Evolutionary conservation across 371 early-diverging fungal genomes (phyloP), one percentile per base, ranked within the genome.

Genomic region (Apophysomyces sp.): DNA sequence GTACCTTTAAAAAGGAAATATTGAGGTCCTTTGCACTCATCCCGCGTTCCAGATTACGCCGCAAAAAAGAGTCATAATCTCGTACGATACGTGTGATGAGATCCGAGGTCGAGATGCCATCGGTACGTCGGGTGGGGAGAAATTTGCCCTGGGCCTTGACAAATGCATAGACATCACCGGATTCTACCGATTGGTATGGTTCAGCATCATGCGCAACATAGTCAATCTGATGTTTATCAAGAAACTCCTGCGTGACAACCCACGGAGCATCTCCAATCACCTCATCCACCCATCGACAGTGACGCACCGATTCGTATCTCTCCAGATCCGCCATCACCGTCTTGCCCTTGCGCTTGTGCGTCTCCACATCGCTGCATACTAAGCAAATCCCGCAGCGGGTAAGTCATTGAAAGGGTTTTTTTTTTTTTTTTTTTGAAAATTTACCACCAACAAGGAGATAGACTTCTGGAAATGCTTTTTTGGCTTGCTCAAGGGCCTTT

Each of bases 191-290:
- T 52, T 81, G 80, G 68, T 97, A 98, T 0, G 96, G 96, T 24
- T 93, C 86, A 63, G 93, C 96, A 76, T 98, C 98, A 71, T 98
- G 98, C 28, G 95, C 96, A 18, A 98, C 96, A 71, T 89, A 96
- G 72, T 97, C 97, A 58, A 98, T 95, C 69, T 83, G 56, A 65
- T 98, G 89, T 70, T 85, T 62, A 63, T 92, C 89, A n/a, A 98
- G 64, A 68, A 96, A 98, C 55, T 86, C 93, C 60, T 90, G 88
- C 36, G 82, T 86, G 44, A 95, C 84, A 28, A 88, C 71, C 98
- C 98, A 96, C 9, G 96, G 96, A 18, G 94, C 93, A 69, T 89
- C 80, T 55, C 81, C 82, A 27, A 97, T 73, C 40, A 97, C 93
- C 70, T 95, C 91, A 73, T 97, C 98, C 7, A 95, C 96, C 94